Conservation (phyloP, 495 filamentous ascomycete species). For the Hypoxylon trugodes region DNA sequence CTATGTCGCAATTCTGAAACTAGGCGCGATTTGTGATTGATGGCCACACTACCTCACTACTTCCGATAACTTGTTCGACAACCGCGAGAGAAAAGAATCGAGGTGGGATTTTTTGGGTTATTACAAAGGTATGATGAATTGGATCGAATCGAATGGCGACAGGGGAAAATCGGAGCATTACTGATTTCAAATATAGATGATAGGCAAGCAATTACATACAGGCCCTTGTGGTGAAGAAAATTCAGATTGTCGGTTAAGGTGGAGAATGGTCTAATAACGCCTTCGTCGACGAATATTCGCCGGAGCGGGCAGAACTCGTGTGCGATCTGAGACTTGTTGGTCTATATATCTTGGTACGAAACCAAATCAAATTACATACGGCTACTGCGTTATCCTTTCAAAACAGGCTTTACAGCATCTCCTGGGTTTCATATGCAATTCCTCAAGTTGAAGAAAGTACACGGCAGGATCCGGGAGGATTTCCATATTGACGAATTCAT, state of each 20-base stretch:
- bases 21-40: slow-evolving; percentile 33
- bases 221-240: not conserved
- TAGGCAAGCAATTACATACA: not conserved
- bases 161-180: not conserved
- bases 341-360: slow-evolving; percentile 30
- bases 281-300: slow-evolving; percentile 40
- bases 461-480: slow-evolving; percentile 37
- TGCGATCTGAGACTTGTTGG: slow-evolving; percentile 32
- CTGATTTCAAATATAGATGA: slow-evolving; percentile 34
- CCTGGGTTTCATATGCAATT: slow-evolving; percentile 32
- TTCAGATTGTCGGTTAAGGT: slow-evolving; percentile 10
- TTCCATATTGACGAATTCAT: slow-evolving; percentile 25
- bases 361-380: slow-evolving; percentile 16
- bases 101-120: not conserved
- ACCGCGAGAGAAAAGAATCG: no score
- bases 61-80: no score
- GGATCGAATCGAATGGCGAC: not conserved
- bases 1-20: slow-evolving; percentile 45
- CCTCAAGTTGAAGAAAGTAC: slow-evolving; percentile 1
- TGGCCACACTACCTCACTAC: no score
- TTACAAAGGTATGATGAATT: slow-evolving; percentile 35
- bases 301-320: slow-evolving; percentile 30
- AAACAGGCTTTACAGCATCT: slow-evolving; percentile 43
- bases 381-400: slow-evolving; percentile 4
- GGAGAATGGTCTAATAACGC: slow-evolving; percentile 7